phyloP scores from a whole-genome alignment of 1,284 basidiomycete species.

The Hortiboletus rubellus region DNA sequence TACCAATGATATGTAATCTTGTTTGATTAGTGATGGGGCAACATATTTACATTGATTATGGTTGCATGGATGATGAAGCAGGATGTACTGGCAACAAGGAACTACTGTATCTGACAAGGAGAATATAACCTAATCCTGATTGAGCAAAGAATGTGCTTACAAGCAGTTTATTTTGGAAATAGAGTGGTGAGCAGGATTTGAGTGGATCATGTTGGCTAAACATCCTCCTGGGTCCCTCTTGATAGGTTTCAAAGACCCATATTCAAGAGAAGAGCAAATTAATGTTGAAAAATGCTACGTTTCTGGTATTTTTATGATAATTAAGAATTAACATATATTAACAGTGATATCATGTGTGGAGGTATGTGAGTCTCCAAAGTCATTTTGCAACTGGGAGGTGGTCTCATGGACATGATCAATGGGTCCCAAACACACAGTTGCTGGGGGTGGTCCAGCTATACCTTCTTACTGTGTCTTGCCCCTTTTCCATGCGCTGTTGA shows the following conservation, averaged over 20 bases:
- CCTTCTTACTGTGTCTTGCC: slow-evolving; percentile 44
- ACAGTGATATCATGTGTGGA: slow-evolving; percentile 54
- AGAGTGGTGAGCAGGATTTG: slow-evolving; percentile 41
- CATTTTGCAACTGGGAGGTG: too few species aligned
- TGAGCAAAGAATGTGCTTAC: too few species aligned
- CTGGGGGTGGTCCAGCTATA: too few species aligned
- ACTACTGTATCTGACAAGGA: slow-evolving; percentile 14
- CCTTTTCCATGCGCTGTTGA: slow-evolving; percentile 50
- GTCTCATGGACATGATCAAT: too few species aligned
- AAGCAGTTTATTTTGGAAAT: slow-evolving; percentile 3
- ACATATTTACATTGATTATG: too few species aligned
- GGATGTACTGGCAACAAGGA: slow-evolving; percentile 44
- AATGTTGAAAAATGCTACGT: slow-evolving; percentile 55
- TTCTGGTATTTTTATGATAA: neutral
- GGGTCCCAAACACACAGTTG: too few species aligned
- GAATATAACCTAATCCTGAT: too few species aligned
- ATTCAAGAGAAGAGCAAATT: slow-evolving; percentile 52
- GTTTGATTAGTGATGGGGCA: slow-evolving; percentile 32
- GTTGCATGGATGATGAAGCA: slow-evolving; percentile 8
- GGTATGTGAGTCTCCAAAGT: too few species aligned
- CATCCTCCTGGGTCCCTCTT: neutral
- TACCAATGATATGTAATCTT: slow-evolving; percentile 27
- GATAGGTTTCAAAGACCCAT: slow-evolving; percentile 49
- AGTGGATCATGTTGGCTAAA: neutral
- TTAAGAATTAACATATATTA: neutral